Evolutionary conservation across 352 stramenopile genomes (phyloP).

Genomic region (Elongisporangium prolatum): DNA sequence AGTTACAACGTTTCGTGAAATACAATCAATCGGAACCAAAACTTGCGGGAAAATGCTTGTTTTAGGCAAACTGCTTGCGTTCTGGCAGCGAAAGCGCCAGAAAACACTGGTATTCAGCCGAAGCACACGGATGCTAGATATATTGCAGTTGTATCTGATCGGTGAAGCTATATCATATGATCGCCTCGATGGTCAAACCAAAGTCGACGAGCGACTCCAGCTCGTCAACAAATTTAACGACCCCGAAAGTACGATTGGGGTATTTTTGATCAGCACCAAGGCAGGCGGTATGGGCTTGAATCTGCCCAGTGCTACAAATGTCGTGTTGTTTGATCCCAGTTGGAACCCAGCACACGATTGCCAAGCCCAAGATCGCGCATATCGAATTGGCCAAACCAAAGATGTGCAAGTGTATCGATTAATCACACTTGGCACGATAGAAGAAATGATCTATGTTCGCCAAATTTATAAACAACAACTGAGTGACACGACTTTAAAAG

Average conservation of each 20-base stretch:
- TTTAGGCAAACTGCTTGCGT: constrained; percentile 55
- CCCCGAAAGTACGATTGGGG: constrained; percentile 38
- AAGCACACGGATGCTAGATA: constrained; percentile 78
- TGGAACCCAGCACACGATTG: constrained; percentile 87
- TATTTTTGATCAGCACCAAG: constrained; percentile 78
- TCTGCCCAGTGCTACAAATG: constrained; percentile 74
- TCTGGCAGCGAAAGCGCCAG: constrained; percentile 61
- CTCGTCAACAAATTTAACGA: constrained; percentile 78
- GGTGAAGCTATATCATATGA: constrained; percentile 55
- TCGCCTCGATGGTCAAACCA: constrained; percentile 67
- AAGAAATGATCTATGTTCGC: constrained; percentile 87
- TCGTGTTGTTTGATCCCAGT: constrained; percentile 84
- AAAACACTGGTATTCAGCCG: constrained; percentile 75
- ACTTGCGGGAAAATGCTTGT: constrained; percentile 85
- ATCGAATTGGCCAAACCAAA: constrained; percentile 83
- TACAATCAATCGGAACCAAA: constrained; percentile 49
- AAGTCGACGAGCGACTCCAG: constrained; percentile 64
- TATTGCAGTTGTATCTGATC: constrained; percentile 74
- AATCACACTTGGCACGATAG: constrained; percentile 81
- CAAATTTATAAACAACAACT: constrained; percentile 89
- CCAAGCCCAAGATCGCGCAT: constrained; percentile 80
- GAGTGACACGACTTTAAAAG: constrained; percentile 75
- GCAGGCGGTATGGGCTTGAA: constrained; percentile 77
- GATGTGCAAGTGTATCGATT: constrained; percentile 83
- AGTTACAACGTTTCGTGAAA: constrained; percentile 49